Conservation (phyloP, 441 rosid genomes). For the Populus trichocarpa region DNA sequence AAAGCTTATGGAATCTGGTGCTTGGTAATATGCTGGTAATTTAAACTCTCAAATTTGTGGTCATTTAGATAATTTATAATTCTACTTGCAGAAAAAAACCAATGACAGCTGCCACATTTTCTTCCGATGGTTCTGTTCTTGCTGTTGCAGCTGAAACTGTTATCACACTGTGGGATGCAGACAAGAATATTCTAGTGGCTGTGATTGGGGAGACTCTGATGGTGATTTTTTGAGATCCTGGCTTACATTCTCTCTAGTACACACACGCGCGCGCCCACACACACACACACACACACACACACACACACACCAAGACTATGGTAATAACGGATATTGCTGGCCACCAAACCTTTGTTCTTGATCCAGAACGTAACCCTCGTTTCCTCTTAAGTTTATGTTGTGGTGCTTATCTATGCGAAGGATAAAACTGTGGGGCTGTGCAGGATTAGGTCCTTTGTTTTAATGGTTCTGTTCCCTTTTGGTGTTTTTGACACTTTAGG, state of each 20-base stretch:
- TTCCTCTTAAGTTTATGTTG: not conserved
- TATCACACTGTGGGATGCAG: conserved; percentile 92
- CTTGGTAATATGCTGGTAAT: not conserved
- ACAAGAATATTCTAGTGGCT: conserved; percentile 72
- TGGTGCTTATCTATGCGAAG: not conserved
- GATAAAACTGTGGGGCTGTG: not conserved
- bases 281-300: not conserved
- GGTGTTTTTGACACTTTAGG: not conserved
- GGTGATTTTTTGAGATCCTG: conserved; percentile 38
- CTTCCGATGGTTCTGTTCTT: conserved; percentile 93
- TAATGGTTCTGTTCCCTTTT: not conserved
- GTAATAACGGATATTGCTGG: not conserved
- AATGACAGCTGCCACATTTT: conserved; percentile 93
- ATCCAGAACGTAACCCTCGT: not conserved
- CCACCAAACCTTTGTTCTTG: not conserved
- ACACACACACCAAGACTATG: too few relatives aligned
- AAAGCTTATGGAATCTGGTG: not conserved
- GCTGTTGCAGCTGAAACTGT: conserved; percentile 93
- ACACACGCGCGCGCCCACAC: not conserved
- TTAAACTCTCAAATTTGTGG: not conserved
- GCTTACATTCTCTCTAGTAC: not conserved
- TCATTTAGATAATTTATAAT: not conserved
- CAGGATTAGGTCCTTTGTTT: not conserved
- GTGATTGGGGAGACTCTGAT: conserved; percentile 65
- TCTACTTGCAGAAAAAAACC: conserved; percentile 66